Evolutionary conservation across 1,139 yeast species (phyloP).

Genomic region (Blastobotrys malaysiensis): DNA sequence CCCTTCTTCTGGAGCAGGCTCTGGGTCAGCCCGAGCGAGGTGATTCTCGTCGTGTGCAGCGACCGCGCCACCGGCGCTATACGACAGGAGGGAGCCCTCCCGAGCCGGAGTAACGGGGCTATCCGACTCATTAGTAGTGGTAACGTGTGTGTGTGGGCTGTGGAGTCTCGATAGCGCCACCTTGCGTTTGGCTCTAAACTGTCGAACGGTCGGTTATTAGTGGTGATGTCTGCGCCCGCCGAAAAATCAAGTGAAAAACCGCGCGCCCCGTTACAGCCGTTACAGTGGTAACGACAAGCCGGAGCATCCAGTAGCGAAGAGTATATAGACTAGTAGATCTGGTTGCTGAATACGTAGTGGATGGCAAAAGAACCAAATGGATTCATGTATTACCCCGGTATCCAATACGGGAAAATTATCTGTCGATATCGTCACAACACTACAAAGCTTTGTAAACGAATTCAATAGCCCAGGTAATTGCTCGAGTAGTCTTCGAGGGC

Average conservation of each 20-base stretch:
- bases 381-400: no score
- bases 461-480: no score
- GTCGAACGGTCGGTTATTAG: not conserved
- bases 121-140: not conserved
- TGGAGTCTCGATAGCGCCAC: not conserved
- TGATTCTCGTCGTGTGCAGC: not conserved
- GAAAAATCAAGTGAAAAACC: not conserved
- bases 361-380: no score
- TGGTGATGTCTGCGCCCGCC: not conserved
- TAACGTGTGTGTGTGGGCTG: not conserved
- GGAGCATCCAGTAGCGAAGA: no score
- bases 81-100: not conserved
- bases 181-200: not conserved
- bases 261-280: not conserved
- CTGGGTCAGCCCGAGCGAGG: not conserved
- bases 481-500: no score
- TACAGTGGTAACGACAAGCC: no score
- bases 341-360: no score
- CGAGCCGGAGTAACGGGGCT: not conserved
- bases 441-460: no score
- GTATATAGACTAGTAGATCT: no score
- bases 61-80: constrained; percentile 1
- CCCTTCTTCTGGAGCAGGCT: constrained; percentile 1
- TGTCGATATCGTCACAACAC: no score
- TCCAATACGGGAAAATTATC: no score